phyloP scores from a whole-genome alignment of 495 filamentous ascomycete genomes.

The Aspergillus wentii region DNA sequence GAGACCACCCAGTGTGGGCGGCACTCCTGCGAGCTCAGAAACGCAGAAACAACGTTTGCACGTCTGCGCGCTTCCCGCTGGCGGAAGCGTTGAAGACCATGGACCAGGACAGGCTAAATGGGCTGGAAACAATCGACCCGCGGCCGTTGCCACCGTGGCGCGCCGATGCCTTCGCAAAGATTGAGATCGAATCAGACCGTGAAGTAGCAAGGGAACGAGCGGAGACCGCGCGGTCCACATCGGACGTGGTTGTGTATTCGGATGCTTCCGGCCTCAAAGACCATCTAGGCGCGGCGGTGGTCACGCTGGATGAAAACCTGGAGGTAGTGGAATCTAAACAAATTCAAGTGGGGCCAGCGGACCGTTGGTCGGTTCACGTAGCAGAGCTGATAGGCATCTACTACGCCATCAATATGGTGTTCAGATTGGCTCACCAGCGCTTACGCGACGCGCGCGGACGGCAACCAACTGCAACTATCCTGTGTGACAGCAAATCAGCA shows the following conservation, averaged over 20 bases:
- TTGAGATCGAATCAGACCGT: conserved; percentile 11
- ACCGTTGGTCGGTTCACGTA: conserved; percentile 12
- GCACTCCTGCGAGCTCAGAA: conserved; percentile 6
- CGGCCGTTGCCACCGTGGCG: conserved; percentile 10
- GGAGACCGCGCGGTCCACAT: not conserved
- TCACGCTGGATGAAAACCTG: conserved; percentile 5
- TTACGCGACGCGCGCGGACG: not conserved
- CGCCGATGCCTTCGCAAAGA: conserved; percentile 7
- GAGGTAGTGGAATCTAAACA: conserved; percentile 3
- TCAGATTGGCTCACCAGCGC: conserved; percentile 1
- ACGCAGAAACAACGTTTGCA: conserved; percentile 8
- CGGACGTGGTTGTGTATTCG: conserved; percentile 7
- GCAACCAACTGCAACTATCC: conserved; percentile 5
- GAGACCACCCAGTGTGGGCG: conserved; percentile 5
- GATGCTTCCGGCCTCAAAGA: conserved; percentile 6
- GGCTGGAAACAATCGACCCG: conserved; percentile 17
- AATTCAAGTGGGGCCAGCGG: conserved; percentile 8
- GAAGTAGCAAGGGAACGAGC: conserved; percentile 9
- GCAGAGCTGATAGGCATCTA: conserved; percentile 10
- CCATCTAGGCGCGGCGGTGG: conserved; percentile 9
- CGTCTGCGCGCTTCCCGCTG: conserved; percentile 8
- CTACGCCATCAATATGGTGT: conserved; percentile 5
- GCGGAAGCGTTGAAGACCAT: conserved; percentile 15
- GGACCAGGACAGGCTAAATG: conserved; percentile 6
- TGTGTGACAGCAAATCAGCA: conserved; percentile 13